Evolutionary conservation across 352 stramenopile species (phyloP).

Genomic region (Phytophthora niederhauseri): DNA sequence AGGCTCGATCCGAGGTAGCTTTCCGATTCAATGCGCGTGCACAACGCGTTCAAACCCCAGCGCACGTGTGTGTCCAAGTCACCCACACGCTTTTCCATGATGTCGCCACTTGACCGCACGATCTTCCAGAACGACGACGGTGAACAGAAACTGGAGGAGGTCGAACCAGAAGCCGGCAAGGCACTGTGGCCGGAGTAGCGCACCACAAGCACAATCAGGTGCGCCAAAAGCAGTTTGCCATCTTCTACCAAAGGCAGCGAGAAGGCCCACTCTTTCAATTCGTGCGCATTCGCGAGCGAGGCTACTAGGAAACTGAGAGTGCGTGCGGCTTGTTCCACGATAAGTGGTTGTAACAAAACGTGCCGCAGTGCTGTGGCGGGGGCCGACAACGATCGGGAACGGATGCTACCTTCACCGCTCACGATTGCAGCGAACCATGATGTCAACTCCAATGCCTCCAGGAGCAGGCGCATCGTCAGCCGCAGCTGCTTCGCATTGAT

Average conservation of each 20-base stretch:
- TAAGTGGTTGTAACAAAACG: slow-evolving; percentile 55
- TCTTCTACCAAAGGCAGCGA: slow-evolving; percentile 61
- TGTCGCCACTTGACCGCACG: slow-evolving; percentile 47
- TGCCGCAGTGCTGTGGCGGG: slow-evolving; percentile 29
- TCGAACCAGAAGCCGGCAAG: slow-evolving; percentile 13
- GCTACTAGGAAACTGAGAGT: slow-evolving; percentile 68
- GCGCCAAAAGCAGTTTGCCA: slow-evolving; percentile 57
- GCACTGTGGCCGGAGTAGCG: slow-evolving; percentile 48
- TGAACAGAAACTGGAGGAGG: slow-evolving; percentile 35
- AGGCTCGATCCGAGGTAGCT: slow-evolving; percentile 43
- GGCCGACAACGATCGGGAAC: slow-evolving; percentile 27
- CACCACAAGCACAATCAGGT: slow-evolving; percentile 68
- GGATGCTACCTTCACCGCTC: slow-evolving; percentile 40
- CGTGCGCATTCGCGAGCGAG: slow-evolving; percentile 46
- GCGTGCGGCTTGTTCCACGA: slow-evolving; percentile 66
- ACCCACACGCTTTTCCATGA: slow-evolving; percentile 58
- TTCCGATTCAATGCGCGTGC: slow-evolving; percentile 65
- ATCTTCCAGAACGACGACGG: slow-evolving; percentile 74
- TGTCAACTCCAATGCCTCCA: slow-evolving; percentile 68
- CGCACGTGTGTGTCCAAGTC: slow-evolving; percentile 70
- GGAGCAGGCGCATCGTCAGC: slow-evolving; percentile 60
- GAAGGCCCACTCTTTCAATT: slow-evolving; percentile 54
- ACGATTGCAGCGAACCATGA: slow-evolving; percentile 63
- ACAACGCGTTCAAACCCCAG: slow-evolving; percentile 57
- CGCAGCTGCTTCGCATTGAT: slow-evolving; percentile 78